Evolutionary conservation across 257 asterid genomes (phyloP), one percentile per base, ranked within the genome.

Genomic region (Avicennia marina): DNA sequence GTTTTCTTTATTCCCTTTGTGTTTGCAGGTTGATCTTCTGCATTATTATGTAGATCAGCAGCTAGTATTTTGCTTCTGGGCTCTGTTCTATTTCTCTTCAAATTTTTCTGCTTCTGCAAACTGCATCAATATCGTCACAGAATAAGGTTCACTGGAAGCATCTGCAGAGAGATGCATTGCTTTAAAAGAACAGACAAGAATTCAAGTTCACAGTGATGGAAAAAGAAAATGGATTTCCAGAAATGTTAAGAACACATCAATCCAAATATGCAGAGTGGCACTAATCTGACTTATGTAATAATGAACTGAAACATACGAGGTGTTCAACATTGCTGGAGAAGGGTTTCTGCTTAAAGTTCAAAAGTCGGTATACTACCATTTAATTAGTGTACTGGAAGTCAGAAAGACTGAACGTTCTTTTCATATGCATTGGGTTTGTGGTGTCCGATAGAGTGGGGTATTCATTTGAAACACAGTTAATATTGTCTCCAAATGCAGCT

Each of bases 51-150:
- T 47, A 41, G 41, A 63, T 52, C 11, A 8, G 11, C 71, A 51
- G 64, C 50, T 6, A 7, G 63, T 22, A 34, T 41, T 45, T 63
- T 15, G 45, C 62, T 54, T 50, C 62, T 63, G n/a, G 49, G 58
- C 50, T 70, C 72, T n/a, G 56, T 71, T 63, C 72, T 70, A 56
- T 51, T 75, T 47, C 66, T 65, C 63, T 73, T 74, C 18, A 32
- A 53, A 22, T 39, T 62, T 54, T 53, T 66, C 60, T 16, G 70
- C 72, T 54, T 71, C 4, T 63, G 63, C 69, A 70, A 60, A 62
- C 94, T 83, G 84, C 82, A 47, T 20, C 25, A 16, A 53, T 47
- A 50, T 42, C 15, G 13, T 40, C 8, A 18, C 27, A 49, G 39
- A 36, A 31, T 24, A 33, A 44, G 13, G 12, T 18, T 38, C 40